Evolutionary conservation across 2,329 filamentous ascomycete species (phyloP).

Genomic region (Botrytis porri): DNA sequence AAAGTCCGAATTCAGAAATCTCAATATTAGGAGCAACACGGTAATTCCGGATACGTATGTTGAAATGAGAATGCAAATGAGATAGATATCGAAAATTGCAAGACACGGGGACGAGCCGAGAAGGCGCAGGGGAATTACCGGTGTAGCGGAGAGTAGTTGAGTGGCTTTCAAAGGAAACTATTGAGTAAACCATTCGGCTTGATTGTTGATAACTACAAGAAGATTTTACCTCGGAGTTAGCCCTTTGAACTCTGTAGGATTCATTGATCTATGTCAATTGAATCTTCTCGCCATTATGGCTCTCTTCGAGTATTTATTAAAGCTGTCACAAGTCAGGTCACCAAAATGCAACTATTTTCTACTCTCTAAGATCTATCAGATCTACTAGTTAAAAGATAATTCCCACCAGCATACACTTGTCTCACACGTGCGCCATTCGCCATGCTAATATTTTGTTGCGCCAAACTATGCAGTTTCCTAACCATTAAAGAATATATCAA

Average conservation of each 20-base stretch:
- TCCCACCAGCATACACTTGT: neutral
- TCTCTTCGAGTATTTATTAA: neutral
- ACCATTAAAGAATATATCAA: neutral
- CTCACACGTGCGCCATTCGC: constrained; percentile 11
- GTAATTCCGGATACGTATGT: neutral
- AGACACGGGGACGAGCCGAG: constrained; percentile 3
- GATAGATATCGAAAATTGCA: neutral
- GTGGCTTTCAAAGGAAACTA: neutral
- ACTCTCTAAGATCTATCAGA: constrained; percentile 11
- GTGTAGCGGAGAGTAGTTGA: neutral
- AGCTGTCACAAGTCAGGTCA: constrained; percentile 9
- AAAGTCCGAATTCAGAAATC: neutral
- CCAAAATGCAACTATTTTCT: constrained; percentile 12
- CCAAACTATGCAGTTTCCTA: neutral
- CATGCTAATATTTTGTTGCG: neutral
- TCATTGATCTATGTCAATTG: neutral
- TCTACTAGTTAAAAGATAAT: neutral
- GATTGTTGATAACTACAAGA: neutral
- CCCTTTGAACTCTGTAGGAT: neutral
- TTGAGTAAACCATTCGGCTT: neutral
- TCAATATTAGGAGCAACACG: neutral
- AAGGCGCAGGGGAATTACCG: neutral
- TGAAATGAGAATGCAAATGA: neutral
- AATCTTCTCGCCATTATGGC: neutral
- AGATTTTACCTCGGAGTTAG: neutral